Evolutionary conservation across 441 rosid genomes (phyloP).

Genomic region (Metrosideros polymorpha): DNA sequence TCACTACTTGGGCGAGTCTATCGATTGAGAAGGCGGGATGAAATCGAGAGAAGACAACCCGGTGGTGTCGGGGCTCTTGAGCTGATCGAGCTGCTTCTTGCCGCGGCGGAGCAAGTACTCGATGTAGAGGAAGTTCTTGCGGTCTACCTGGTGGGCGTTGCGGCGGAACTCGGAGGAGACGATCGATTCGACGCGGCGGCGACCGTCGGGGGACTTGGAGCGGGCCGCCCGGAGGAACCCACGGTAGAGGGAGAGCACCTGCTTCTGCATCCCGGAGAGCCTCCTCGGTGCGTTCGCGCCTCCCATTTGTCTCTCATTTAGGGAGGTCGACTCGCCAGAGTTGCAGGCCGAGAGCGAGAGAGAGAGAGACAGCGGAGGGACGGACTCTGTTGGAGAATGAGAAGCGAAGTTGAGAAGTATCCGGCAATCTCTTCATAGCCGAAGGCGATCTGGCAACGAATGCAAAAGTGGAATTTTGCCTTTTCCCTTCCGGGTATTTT

Average conservation of each 20-base stretch:
- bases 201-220: slow-evolving; percentile 9
- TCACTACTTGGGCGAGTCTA: neutral
- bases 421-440: neutral
- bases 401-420: neutral
- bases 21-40: neutral
- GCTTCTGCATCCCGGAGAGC: slow-evolving; percentile 16
- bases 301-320: slow-evolving; percentile 24
- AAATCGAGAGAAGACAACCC: slow-evolving; percentile 46
- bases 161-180: slow-evolving; percentile 66
- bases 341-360: neutral
- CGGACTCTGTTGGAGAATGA: neutral
- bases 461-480: neutral
- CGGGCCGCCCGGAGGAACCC: slow-evolving; percentile 15
- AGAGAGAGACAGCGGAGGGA: neutral
- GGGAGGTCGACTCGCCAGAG: neutral
- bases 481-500: neutral
- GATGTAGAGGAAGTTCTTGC: slow-evolving; percentile 65
- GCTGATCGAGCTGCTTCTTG: slow-evolving; percentile 76
- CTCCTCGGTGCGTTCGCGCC: slow-evolving; percentile 21
- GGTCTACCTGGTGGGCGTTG: slow-evolving; percentile 59
- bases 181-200: slow-evolving; percentile 18
- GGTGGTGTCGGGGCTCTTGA: slow-evolving; percentile 47
- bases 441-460: neutral
- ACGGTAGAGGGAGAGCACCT: slow-evolving; percentile 14
- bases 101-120: slow-evolving; percentile 84